Evolutionary conservation across 2,329 filamentous ascomycete genomes (phyloP).

Genomic region (Zopfia rhizophila): DNA sequence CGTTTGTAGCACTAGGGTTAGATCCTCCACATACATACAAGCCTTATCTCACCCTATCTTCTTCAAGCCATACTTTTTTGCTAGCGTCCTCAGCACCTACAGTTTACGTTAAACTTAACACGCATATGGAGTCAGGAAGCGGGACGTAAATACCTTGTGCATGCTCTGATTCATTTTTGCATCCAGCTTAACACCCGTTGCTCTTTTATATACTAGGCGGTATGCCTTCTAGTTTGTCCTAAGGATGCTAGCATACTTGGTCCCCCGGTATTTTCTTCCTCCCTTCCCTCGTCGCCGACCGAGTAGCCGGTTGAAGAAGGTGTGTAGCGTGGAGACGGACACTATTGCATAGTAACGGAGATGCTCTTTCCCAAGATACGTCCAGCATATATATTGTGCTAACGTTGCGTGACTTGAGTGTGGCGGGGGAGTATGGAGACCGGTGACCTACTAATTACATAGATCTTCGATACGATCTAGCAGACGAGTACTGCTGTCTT

Average conservation of each 20-base stretch:
- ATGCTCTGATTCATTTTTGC: constrained; percentile 1
- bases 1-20: constrained; percentile 16
- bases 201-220: background rate
- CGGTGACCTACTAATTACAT: constrained; percentile 15
- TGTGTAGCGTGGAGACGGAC: too few species aligned
- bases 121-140: background rate
- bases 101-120: constrained; percentile 1
- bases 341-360: too few species aligned
- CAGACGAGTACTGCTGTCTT: constrained; percentile 13
- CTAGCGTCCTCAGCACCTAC: constrained; percentile 4
- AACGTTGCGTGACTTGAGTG: constrained; percentile 14
- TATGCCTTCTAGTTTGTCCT: background rate
- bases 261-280: constrained; percentile 1
- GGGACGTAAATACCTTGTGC: background rate
- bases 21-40: constrained; percentile 10
- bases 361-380: too few species aligned
- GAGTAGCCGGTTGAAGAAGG: too few species aligned
- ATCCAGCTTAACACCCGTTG: constrained; percentile 1
- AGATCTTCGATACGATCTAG: constrained; percentile 18
- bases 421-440: background rate
- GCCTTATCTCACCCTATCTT: constrained; percentile 9
- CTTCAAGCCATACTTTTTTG: constrained; percentile 16
- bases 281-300: background rate
- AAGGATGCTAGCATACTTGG: background rate
- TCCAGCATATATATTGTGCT: too few species aligned